phyloP scores from a whole-genome alignment of 192 early-diverging fungal species.

The Coemansia sp. region DNA sequence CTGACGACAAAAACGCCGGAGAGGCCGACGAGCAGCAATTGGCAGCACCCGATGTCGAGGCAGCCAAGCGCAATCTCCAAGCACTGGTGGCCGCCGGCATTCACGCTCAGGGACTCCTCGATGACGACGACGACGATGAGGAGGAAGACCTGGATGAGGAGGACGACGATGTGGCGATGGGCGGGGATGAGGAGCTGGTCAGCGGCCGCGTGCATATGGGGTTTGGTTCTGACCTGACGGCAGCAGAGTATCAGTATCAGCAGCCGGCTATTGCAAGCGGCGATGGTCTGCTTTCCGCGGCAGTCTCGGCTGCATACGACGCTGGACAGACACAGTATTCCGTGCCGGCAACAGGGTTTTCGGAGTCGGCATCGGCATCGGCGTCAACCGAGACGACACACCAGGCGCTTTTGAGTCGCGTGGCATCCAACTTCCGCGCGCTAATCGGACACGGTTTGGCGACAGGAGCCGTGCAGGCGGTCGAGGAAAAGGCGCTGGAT shows the following conservation, averaged over 20 bases:
- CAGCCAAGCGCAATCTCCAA: conserved; percentile 44
- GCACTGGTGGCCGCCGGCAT: conserved; percentile 44
- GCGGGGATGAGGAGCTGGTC: conserved; percentile 7
- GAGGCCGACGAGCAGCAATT: neutral
- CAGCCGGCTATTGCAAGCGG: neutral
- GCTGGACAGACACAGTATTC: neutral
- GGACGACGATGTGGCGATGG: neutral
- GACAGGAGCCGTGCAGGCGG: conserved; percentile 3
- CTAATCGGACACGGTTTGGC: conserved; percentile 38
- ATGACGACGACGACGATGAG: conserved; percentile 9
- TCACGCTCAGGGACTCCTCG: conserved; percentile 37
- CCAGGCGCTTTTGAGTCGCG: conserved; percentile 37
- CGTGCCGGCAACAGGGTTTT: conserved; percentile 7
- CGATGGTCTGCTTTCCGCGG: neutral
- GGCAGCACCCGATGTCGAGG: conserved; percentile 28
- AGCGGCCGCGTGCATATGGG: conserved; percentile 1
- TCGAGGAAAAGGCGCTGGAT: conserved; percentile 12
- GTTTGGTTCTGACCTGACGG: neutral
- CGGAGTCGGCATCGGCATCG: neutral
- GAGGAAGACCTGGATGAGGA: conserved; percentile 3
- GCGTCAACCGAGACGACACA: neutral
- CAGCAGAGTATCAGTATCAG: neutral
- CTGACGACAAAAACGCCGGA: neutral
- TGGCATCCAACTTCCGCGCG: conserved; percentile 43
- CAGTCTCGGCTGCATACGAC: neutral